Evolutionary conservation across 306 rosid species (phyloP).

Genomic region (Abrus precatorius): DNA sequence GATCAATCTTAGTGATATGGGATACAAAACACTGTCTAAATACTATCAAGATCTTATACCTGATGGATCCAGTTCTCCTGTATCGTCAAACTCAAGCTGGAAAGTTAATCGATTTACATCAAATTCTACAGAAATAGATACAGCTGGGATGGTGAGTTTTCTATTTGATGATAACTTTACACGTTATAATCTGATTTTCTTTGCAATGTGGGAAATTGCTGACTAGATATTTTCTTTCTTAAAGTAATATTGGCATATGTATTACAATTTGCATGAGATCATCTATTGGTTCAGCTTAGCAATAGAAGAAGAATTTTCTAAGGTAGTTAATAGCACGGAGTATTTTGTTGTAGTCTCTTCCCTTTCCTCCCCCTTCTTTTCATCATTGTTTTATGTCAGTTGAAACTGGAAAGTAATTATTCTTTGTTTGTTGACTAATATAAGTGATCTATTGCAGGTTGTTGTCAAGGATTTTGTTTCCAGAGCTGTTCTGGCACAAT

Average conservation of each 20-base stretch:
- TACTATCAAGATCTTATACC: conserved; percentile 91
- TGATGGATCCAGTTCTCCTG: conserved; percentile 92
- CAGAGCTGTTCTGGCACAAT: conserved; percentile 79
- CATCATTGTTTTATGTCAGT: conserved; percentile 30
- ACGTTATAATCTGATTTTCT: conserved; percentile 39
- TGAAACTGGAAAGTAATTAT: conserved; percentile 44
- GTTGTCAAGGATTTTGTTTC: conserved; percentile 82
- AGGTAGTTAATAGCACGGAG: conserved; percentile 53
- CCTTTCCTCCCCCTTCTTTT: background rate
- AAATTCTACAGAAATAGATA: conserved; percentile 73
- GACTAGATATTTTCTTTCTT: conserved; percentile 52
- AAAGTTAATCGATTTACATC: conserved; percentile 79
- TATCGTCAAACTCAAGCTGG: conserved; percentile 81
- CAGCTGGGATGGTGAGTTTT: conserved; percentile 90
- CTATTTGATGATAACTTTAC: conserved; percentile 41
- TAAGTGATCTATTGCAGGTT: conserved; percentile 69
- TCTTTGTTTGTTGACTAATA: conserved; percentile 38
- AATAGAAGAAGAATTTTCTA: conserved; percentile 59
- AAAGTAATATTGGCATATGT: conserved; percentile 54
- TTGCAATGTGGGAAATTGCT: conserved; percentile 47
- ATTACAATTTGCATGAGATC: conserved; percentile 61
- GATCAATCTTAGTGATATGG: conserved; percentile 90
- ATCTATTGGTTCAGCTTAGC: conserved; percentile 57
- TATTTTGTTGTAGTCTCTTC: conserved; percentile 37
- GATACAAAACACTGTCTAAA: conserved; percentile 91